These are phyloP conservation scores for Chlamydomonas reinhardtii DNA, from an alignment of 163 green algal species.

Conservation along the genomic window DNA sequence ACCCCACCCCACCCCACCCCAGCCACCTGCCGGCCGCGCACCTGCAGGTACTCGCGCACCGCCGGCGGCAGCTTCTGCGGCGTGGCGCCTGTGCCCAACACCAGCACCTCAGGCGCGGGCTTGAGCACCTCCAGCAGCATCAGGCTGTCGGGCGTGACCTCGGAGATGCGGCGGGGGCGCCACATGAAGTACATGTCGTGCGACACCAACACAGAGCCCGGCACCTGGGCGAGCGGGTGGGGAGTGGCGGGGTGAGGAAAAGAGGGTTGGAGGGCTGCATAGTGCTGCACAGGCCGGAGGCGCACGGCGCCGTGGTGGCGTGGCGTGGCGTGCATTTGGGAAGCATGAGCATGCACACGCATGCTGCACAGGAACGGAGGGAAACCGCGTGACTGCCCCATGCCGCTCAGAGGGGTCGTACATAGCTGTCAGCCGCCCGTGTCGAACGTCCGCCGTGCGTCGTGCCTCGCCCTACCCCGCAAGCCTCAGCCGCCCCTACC, in stretches of 20 bases:
- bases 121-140: constrained; percentile 62
- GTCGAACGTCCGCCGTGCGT: no score
- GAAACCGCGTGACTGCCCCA: no score
- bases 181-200: constrained; percentile 67
- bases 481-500: background rate
- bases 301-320: no score
- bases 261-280: background rate
- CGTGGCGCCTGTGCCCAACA: constrained; percentile 51
- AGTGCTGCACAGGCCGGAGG: no score
- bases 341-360: no score
- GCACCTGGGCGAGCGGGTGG: constrained; percentile 33
- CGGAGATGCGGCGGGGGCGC: constrained; percentile 52
- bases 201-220: constrained; percentile 55
- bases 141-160: constrained; percentile 65
- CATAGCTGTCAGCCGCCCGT: no score
- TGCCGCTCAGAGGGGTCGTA: no score
- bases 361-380: no score
- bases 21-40: no score
- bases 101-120: constrained; percentile 63
- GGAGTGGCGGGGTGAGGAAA: background rate
- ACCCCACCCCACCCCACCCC: no score
- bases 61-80: constrained; percentile 40
- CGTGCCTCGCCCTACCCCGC: no score
- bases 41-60: constrained; percentile 35
- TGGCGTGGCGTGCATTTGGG: no score